phyloP scores from a whole-genome alignment of 1,284 basidiomycete genomes.

The Naganishia sp. region DNA sequence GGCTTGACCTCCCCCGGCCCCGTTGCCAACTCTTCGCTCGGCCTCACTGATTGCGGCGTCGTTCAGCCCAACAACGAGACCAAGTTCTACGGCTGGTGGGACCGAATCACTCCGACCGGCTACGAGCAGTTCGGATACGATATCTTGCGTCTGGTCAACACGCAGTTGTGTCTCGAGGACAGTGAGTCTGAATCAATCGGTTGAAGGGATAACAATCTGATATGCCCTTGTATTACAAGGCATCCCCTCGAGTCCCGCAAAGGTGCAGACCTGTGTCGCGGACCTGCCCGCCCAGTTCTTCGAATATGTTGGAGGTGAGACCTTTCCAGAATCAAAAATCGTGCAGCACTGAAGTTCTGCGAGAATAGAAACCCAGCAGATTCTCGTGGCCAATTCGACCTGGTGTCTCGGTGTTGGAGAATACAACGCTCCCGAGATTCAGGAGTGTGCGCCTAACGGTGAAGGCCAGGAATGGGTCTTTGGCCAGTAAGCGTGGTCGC shows the following conservation, averaged over 20 bases:
- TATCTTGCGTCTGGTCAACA: not conserved
- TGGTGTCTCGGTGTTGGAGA: conserved; percentile 15
- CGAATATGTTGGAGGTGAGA: not conserved
- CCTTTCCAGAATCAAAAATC: not conserved
- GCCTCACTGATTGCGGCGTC: not conserved
- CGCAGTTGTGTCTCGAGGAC: conserved; percentile 15
- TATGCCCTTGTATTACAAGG: not conserved
- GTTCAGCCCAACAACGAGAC: conserved; percentile 16
- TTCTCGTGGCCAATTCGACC: conserved; percentile 19
- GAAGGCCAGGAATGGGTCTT: conserved; percentile 1
- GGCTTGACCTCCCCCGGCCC: conserved; percentile 1
- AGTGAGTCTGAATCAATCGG: not conserved
- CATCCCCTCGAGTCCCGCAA: conserved; percentile 2
- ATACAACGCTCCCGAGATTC: conserved; percentile 21
- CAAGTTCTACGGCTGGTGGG: conserved; percentile 12
- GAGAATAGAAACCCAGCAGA: not conserved
- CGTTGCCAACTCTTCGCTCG: conserved; percentile 4
- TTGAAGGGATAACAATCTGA: not conserved
- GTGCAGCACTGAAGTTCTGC: not conserved
- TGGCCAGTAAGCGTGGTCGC: too few relatives aligned
- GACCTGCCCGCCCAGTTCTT: conserved; percentile 4
- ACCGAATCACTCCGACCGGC: not conserved
- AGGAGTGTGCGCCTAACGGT: conserved; percentile 1
- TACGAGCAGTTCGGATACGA: not conserved
- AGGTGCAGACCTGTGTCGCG: not conserved